Base-by-base conservation (phyloP, 1,284 basidiomycete species). In the Trametes sp. region DNA sequence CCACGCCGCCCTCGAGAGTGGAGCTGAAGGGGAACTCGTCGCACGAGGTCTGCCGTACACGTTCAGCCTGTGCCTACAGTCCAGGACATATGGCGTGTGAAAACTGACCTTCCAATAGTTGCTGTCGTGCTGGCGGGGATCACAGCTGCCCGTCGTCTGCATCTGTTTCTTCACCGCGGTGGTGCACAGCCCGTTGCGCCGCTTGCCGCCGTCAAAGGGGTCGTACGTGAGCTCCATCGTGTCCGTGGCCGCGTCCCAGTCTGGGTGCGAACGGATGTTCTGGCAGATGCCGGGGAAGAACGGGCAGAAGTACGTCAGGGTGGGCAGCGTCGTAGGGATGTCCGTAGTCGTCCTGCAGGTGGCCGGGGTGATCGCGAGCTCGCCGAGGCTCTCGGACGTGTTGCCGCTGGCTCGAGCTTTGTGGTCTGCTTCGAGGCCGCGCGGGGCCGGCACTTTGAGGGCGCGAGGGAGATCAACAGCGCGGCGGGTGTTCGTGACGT, bases 11-110 rank as follows among this genome's bases (percentile, higher is more conserved):
- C 23, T 62, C 60, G 14, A 62, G 50, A 8, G 51, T 28, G 1
- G 55, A 53, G 44, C 45, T 62, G 60, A 62, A 61, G 0, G 60
- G 60, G 50, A 61, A 61, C 38, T 61, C 60, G 50, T 61, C 60
- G 44, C 60, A 61, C 8, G 60, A 62, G 42, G 57, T 28, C 60
- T 62, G 24, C 29, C 11, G 13, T 3, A 5, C 29, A 21, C 36
- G 2, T 41, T 54, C 4, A 29, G 26, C 21, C 16, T 19, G 7
- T 23, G n/a, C 19, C 7, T 42, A 8, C 2, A 4, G 11, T 28
- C 2, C 3, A n/a, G 6, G 16, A 23, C n/a, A n/a, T n/a, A n/a
- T n/a, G n/a, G n/a, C n/a, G n/a, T 33, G 31, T 29, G 16, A 19
- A 14, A 5, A 42, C 55, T 9, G 10, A 62, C 60, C 50, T 53